Conservation (phyloP, 2,329 filamentous ascomycete genomes). For the Simplicillium sp. region DNA sequence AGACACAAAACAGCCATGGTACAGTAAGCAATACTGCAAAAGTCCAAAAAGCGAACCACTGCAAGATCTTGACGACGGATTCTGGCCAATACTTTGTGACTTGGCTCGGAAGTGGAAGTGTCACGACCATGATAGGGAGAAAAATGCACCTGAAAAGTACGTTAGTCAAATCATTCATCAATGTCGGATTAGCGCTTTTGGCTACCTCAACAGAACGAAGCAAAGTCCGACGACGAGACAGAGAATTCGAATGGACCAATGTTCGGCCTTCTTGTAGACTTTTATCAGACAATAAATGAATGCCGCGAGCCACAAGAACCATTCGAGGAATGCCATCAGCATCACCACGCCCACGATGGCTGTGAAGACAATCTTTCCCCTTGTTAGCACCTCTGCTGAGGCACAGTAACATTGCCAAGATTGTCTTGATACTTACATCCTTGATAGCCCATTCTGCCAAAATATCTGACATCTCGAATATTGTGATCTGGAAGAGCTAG, state of each 20-base stretch:
- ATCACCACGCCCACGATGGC: constrained; percentile 72
- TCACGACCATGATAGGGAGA: constrained; percentile 89
- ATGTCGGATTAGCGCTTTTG: too few relatives aligned
- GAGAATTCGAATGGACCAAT: constrained; percentile 71
- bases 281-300: constrained; percentile 88
- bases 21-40: constrained; percentile 78
- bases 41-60: constrained; percentile 94
- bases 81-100: constrained; percentile 65
- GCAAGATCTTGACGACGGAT: constrained; percentile 59
- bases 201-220: constrained; percentile 69
- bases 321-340: constrained; percentile 79
- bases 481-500: too few relatives aligned
- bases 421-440: too few relatives aligned
- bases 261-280: constrained; percentile 81
- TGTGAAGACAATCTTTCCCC: constrained; percentile 69
- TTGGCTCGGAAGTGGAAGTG: constrained; percentile 67
- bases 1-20: constrained; percentile 89
- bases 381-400: too few relatives aligned
- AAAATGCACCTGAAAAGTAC: constrained; percentile 59
- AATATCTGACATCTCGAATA: too few relatives aligned
- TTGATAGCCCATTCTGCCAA: too few relatives aligned
- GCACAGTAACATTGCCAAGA: too few relatives aligned
- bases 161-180: too few relatives aligned
- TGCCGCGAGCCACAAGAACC: constrained; percentile 89
- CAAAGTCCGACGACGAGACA: constrained; percentile 64